A percentile compares a stretch with the other conserved stretches of the same genome.
Evolutionary conservation across 2,329 filamentous ascomycete species (phyloP).

Genomic region (Cladosporium cucumerinum): DNA sequence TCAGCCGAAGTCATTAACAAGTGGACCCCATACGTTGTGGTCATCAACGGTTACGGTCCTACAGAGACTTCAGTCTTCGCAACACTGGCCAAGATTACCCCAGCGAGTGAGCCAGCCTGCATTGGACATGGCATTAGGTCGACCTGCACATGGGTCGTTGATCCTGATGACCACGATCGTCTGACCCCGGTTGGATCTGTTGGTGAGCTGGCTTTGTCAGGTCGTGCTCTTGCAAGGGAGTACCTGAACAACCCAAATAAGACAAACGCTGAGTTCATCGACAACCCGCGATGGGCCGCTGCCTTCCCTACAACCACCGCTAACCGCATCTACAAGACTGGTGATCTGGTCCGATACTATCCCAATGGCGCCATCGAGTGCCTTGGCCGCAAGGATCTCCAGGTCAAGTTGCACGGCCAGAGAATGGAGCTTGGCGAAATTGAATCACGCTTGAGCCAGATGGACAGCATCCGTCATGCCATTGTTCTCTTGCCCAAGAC

Average conservation of each 20-base stretch:
- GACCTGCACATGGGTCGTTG: conserved; percentile 18
- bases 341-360: conserved; percentile 24
- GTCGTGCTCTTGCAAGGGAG: conserved; percentile 21
- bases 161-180: conserved; percentile 20
- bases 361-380: conserved; percentile 41
- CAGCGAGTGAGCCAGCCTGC: conserved; percentile 9
- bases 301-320: conserved; percentile 7
- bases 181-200: conserved; percentile 17
- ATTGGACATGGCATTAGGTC: conserved; percentile 14
- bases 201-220: conserved; percentile 22
- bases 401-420: conserved; percentile 75
- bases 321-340: conserved; percentile 21
- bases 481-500: conserved; percentile 17
- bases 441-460: conserved; percentile 50
- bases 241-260: conserved; percentile 19
- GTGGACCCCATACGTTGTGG: conserved; percentile 18
- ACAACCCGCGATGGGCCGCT: conserved; percentile 6
- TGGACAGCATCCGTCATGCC: conserved; percentile 16
- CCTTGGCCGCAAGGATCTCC: conserved; percentile 67
- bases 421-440: conserved; percentile 74
- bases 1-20: conserved; percentile 22
- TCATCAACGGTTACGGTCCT: conserved; percentile 24
- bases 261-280: conserved; percentile 14
- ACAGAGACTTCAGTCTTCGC: conserved; percentile 21
- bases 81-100: conserved; percentile 12